These are phyloP conservation scores for Leucoagaricus sp. DNA, from an alignment of 1,284 basidiomycete genomes.

Conservation along the genomic window DNA sequence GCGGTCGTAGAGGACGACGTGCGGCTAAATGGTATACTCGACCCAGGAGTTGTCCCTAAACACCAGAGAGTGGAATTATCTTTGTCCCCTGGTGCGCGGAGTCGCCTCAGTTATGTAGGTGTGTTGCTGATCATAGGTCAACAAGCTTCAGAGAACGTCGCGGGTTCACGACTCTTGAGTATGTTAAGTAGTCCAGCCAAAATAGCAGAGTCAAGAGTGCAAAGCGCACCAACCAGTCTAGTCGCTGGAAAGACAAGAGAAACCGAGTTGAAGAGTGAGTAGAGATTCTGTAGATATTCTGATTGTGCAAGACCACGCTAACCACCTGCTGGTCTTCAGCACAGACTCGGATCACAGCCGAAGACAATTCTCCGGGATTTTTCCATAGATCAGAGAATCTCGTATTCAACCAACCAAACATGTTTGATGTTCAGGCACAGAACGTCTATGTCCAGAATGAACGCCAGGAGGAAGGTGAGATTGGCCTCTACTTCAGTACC, in stretches of 20 bases:
- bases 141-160: background rate
- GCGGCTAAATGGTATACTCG: too few species aligned
- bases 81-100: too few species aligned
- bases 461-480: background rate
- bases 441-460: background rate
- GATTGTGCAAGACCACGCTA: background rate
- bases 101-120: too few species aligned
- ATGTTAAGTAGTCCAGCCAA: background rate
- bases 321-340: too few species aligned
- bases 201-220: background rate
- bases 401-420: background rate
- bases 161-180: background rate
- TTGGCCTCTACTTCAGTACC: background rate
- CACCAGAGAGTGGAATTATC: too few species aligned
- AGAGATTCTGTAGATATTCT: too few species aligned
- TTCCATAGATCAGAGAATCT: background rate
- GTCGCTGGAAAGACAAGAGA: background rate
- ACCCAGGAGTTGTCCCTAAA: too few species aligned
- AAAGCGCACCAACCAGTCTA: background rate
- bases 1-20: too few species aligned
- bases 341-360: background rate
- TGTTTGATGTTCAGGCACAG: background rate
- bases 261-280: background rate
- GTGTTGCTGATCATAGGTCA: too few species aligned
- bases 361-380: background rate